Percentiles rank a stretch among this genome's conserved stretches.
Evolutionary conservation across 306 rosid species (phyloP).

Genomic region (Ormosia emarginata): DNA sequence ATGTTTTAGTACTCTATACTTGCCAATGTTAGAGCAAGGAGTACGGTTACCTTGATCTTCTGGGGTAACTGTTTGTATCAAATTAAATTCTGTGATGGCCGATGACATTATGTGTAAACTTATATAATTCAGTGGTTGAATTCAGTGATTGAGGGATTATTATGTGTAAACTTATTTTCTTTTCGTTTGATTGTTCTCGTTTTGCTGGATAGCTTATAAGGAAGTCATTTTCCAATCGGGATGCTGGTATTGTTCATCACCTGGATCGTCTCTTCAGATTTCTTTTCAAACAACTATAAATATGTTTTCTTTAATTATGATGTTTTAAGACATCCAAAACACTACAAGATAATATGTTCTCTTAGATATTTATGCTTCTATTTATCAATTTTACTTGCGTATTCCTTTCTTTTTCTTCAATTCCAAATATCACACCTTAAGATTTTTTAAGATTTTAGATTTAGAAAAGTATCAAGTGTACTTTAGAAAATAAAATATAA

Average conservation of each 20-base stretch:
- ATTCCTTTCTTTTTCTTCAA: too few species aligned
- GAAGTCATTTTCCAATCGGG: too few species aligned
- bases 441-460: too few species aligned
- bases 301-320: too few species aligned
- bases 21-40: not conserved
- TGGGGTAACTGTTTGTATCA: not conserved
- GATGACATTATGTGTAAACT: not conserved
- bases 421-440: too few species aligned
- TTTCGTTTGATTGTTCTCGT: not conserved
- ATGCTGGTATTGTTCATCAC: not conserved
- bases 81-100: not conserved
- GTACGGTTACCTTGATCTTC: not conserved
- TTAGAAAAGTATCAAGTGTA: too few species aligned
- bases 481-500: too few species aligned
- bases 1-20: not conserved
- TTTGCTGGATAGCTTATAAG: not conserved
- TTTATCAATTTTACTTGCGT: too few species aligned
- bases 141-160: not conserved
- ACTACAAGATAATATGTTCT: too few species aligned
- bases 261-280: not conserved
- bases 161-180: not conserved
- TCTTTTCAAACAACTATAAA: not conserved
- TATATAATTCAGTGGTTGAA: not conserved
- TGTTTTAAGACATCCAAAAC: too few species aligned
- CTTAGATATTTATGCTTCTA: too few species aligned